Evolutionary conservation across 345 rosid genomes (phyloP).

Genomic region (Pelargonium nanum): DNA sequence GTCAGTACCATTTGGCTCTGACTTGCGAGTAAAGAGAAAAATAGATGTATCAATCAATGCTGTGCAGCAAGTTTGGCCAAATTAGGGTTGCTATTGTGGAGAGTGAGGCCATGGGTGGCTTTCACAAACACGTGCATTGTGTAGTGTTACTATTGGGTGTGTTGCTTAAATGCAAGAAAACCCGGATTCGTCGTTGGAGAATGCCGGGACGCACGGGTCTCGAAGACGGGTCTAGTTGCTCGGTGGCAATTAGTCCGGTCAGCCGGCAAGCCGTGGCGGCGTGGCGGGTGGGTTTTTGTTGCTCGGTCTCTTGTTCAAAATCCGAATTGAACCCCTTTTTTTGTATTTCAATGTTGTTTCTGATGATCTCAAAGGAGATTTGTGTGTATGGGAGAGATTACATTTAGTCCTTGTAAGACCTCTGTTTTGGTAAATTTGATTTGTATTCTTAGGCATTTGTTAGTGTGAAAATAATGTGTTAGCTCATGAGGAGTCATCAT

Average conservation of each 20-base stretch:
- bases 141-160: too few species aligned
- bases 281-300: neutral
- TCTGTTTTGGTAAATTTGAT: neutral
- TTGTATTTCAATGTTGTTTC: neutral
- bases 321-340: too few species aligned
- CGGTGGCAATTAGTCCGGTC: too few species aligned
- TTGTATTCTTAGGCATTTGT: neutral
- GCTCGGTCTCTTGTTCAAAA: neutral
- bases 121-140: too few species aligned
- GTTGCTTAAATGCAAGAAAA: neutral
- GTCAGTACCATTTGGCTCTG: neutral
- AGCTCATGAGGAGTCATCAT: neutral
- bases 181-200: neutral
- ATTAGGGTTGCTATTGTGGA: too few species aligned
- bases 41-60: too few species aligned
- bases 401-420: neutral
- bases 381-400: neutral
- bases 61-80: too few species aligned
- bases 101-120: too few species aligned
- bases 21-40: neutral
- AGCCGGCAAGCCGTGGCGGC: neutral
- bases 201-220: neutral
- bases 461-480: constrained; percentile 1
- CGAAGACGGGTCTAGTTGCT: too few species aligned
- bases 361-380: neutral